Base-by-base conservation (phyloP, 169 alveolate species). In the Eimeria acervulina region DNA sequence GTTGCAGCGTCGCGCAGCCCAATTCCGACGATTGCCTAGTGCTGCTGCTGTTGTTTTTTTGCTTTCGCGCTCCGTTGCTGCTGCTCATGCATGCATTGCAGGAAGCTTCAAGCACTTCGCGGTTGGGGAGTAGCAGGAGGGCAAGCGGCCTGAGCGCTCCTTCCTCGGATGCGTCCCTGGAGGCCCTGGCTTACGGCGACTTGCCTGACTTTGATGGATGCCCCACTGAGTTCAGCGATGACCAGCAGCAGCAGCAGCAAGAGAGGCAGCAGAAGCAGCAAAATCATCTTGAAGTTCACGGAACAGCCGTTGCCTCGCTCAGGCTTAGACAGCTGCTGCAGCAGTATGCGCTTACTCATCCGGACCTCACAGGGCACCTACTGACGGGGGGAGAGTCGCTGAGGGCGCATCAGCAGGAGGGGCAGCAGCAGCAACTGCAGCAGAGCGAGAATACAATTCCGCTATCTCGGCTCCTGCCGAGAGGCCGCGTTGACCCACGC, bases 271-370 rank as follows among this genome's bases (percentile, higher is more conserved):
- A 76, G 59, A 59, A 76, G 6, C 87, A 76, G 38, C 52, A n/a
- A 36, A 23, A 76, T n/a, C 70, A 47, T 51, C 63, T 7, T 23
- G 72, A 47, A n/a, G 90, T 72, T 52, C 90, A 81, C 15, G 68
- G 70, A 19, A 31, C 90, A 81, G 90, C 66, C 70, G 61, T 51
- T 47, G 72, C 90, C 21, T 81, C 90, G 21, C 70, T 44, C 72
- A 44, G 90, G 42, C 90, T 81, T 81, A 81, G 70, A 51, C 70
- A 81, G 51, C 90, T 81, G 42, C 72, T 81, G 90, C 90, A 81
- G 72, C 74, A 81, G 23, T 81, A 42, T 52, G 90, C 90, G 7
- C 70, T 51, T 1, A 81, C 72, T 6, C 90, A 81, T 28, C 90
- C 70, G 28, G 72, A 81, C 19, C 74, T 44, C 7, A 40, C 87